Conservation (phyloP, 1,284 basidiomycete species). For the Schizophyllum commune region DNA sequence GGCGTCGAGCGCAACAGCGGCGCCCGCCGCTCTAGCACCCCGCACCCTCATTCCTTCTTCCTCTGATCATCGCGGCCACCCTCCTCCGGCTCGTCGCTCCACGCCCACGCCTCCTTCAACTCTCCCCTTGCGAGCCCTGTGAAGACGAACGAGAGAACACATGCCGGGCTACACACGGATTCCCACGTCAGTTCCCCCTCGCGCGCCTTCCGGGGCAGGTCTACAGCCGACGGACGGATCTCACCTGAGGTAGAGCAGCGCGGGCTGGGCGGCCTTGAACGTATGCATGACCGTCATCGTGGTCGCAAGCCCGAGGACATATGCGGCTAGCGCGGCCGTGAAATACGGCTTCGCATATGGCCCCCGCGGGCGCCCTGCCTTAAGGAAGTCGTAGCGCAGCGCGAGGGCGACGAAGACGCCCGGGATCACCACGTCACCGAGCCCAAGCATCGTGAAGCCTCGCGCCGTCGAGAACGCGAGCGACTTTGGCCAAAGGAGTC, state of each 20-base stretch:
- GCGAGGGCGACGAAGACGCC: constrained; percentile 88
- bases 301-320: constrained; percentile 67
- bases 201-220: not conserved
- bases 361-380: constrained; percentile 22
- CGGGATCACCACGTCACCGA: constrained; percentile 88
- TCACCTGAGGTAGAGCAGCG: constrained; percentile 86
- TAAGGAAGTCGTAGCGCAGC: constrained; percentile 78
- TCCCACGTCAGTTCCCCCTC: not conserved
- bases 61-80: constrained; percentile 10
- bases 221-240: constrained; percentile 15
- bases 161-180: constrained; percentile 46
- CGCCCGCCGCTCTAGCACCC: too few species aligned
- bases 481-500: constrained; percentile 81
- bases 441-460: constrained; percentile 87
- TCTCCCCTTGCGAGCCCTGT: constrained; percentile 52
- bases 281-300: constrained; percentile 90
- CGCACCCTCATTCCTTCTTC: constrained; percentile 6
- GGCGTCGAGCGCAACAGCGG: too few species aligned
- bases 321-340: constrained; percentile 60
- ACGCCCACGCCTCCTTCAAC: constrained; percentile 52
- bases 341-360: constrained; percentile 77
- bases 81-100: constrained; percentile 42
- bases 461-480: constrained; percentile 42
- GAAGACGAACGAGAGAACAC: constrained; percentile 53
- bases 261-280: constrained; percentile 81